Percentiles rank a stretch among this genome's conserved stretches.
These are phyloP conservation scores for Ophiocordyceps camponoti-floridani DNA, from an alignment of 2,329 filamentous ascomycete genomes.

Conservation along the genomic window DNA sequence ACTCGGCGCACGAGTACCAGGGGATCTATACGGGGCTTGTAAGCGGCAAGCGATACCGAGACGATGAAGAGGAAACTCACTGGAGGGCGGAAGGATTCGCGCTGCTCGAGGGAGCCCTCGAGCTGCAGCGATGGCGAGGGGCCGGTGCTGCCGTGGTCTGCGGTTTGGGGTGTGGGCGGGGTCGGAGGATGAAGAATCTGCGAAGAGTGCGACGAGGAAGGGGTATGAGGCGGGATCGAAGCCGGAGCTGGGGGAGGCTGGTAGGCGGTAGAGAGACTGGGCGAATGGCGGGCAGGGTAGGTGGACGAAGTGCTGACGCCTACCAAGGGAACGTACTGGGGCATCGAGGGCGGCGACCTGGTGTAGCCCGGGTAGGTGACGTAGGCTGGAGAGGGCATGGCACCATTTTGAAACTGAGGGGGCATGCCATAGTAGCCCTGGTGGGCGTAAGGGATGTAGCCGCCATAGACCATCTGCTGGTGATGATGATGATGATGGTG, in stretches of 20 bases:
- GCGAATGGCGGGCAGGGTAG: constrained; percentile 30
- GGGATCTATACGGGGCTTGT: constrained; percentile 25
- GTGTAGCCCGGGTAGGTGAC: constrained; percentile 30
- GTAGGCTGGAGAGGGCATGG: constrained; percentile 26
- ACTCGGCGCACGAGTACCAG: constrained; percentile 34
- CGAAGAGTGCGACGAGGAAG: constrained; percentile 33
- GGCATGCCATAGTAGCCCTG: constrained; percentile 34
- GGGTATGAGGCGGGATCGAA: constrained; percentile 28
- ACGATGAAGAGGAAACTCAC: constrained; percentile 19
- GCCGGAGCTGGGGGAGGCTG: constrained; percentile 29
- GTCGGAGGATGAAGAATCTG: constrained; percentile 24
- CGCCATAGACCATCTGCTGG: constrained; percentile 29
- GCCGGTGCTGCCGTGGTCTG: constrained; percentile 7
- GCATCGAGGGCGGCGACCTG: constrained; percentile 32
- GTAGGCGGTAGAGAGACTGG: constrained; percentile 37
- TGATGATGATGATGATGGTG: constrained; percentile 22
- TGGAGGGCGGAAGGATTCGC: constrained; percentile 25
- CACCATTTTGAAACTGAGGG: constrained; percentile 38
- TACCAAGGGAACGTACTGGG: constrained; percentile 35
- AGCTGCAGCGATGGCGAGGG: background rate
- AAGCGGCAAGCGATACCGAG: constrained; percentile 1
- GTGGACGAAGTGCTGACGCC: constrained; percentile 23
- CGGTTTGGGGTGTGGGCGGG: constrained; percentile 25
- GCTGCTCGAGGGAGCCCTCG: constrained; percentile 4
- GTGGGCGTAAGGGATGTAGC: constrained; percentile 31